Percentiles rank a stretch among this genome's conserved stretches.
phyloP scores from a whole-genome alignment of 306 rosid species.

The Adenanthera pavonina region DNA sequence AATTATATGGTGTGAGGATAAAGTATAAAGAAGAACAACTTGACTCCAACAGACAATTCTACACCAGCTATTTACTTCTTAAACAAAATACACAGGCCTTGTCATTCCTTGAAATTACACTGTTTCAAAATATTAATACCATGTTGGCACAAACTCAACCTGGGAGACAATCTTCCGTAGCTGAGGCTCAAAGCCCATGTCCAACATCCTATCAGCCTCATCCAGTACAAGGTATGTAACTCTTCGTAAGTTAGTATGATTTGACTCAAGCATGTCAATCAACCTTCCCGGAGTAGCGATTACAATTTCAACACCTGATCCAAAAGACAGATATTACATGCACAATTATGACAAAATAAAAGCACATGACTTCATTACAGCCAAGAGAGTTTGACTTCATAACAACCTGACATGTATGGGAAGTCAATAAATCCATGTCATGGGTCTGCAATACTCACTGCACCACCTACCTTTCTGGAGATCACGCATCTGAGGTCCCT shows the following conservation, averaged over 20 bases:
- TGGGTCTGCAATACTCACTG: conserved; percentile 40
- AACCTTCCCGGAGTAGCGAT: conserved; percentile 99
- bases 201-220: conserved; percentile 98
- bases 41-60: conserved; percentile 26
- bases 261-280: conserved; percentile 98
- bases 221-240: conserved; percentile 96
- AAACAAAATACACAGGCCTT: not conserved
- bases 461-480: conserved; percentile 88
- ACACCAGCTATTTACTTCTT: not conserved
- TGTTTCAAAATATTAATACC: conserved; percentile 28
- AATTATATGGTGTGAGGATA: not conserved
- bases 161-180: conserved; percentile 92
- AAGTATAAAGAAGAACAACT: conserved; percentile 27
- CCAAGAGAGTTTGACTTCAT: not conserved
- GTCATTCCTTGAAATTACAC: not conserved
- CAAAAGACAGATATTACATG: conserved; percentile 27
- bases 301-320: conserved; percentile 91
- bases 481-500: conserved; percentile 99
- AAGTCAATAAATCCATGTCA: conserved; percentile 25
- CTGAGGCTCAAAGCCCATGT: conserved; percentile 99
- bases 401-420: not conserved
- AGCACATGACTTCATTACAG: conserved; percentile 2
- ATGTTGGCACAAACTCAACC: conserved; percentile 52
- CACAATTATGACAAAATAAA: conserved; percentile 23
- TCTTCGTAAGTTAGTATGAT: conserved; percentile 96